A percentile compares a stretch with the other conserved stretches of the same genome.
Conservation (phyloP, 1,139 yeast genomes). For the Hyphopichia khmerensis region DNA sequence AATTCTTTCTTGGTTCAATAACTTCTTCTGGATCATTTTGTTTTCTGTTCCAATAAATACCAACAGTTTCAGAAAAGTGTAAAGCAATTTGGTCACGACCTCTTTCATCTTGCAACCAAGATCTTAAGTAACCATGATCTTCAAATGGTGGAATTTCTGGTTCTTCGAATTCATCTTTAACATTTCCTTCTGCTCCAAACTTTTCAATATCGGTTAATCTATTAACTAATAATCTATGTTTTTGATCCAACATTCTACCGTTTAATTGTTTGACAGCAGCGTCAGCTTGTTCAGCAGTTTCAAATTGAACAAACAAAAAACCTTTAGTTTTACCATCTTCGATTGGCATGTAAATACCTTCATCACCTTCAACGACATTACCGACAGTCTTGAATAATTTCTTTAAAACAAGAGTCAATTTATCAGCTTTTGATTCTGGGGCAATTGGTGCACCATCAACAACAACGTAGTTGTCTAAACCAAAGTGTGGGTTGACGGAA, state of each 20-base stretch:
- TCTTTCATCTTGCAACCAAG: slow-evolving; percentile 87
- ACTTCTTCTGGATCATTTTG: slow-evolving; percentile 73
- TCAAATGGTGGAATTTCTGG: slow-evolving; percentile 72
- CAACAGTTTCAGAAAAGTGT: slow-evolving; percentile 79
- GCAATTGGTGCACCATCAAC: slow-evolving; percentile 97
- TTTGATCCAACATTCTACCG: slow-evolving; percentile 89
- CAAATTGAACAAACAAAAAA: slow-evolving; percentile 82
- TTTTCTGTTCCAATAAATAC: slow-evolving; percentile 85
- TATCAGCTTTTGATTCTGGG: slow-evolving; percentile 84
- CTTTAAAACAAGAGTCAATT: slow-evolving; percentile 79
- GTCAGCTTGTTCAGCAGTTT: slow-evolving; percentile 63
- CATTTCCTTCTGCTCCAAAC: slow-evolving; percentile 67
- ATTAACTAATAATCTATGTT: slow-evolving; percentile 86
- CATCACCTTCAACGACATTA: slow-evolving; percentile 66
- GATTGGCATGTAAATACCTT: slow-evolving; percentile 78
- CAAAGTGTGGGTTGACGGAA: slow-evolving; percentile 57
- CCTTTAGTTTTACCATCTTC: slow-evolving; percentile 84
- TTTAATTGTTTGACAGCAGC: slow-evolving; percentile 79
- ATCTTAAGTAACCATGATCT: slow-evolving; percentile 76
- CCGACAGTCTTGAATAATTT: slow-evolving; percentile 73
- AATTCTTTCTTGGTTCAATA: slow-evolving; percentile 74
- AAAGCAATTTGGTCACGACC: slow-evolving; percentile 90
- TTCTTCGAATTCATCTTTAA: slow-evolving; percentile 62
- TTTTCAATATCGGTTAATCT: slow-evolving; percentile 82
- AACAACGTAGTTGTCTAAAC: slow-evolving; percentile 77